These are phyloP conservation scores for Saxispiralis lemnorum DNA, from an alignment of 495 filamentous ascomycete genomes.

Conservation along the genomic window DNA sequence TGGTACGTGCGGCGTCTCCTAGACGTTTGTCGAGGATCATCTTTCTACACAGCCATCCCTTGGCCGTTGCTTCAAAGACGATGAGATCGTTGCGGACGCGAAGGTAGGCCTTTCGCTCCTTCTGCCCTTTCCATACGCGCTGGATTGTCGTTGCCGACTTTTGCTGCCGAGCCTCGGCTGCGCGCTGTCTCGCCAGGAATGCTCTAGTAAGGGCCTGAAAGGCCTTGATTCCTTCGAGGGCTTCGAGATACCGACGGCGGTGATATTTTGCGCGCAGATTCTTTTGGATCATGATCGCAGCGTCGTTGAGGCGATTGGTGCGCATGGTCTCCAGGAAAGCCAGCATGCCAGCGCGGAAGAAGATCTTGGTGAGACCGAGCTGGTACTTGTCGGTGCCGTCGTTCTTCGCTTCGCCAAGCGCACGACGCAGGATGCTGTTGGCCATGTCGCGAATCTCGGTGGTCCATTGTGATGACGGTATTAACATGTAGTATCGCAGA, in stretches of 20 bases:
- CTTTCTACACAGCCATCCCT: constrained; percentile 75
- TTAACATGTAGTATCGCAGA: constrained; percentile 93
- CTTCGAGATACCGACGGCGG: constrained; percentile 76
- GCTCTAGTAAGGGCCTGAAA: constrained; percentile 63
- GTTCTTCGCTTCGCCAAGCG: constrained; percentile 58
- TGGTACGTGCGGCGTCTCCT: constrained; percentile 77
- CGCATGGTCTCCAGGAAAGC: constrained; percentile 90
- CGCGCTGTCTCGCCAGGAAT: constrained; percentile 53
- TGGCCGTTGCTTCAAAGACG: constrained; percentile 69
- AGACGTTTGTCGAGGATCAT: constrained; percentile 83
- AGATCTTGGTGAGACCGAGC: constrained; percentile 91
- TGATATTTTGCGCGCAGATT: constrained; percentile 92
- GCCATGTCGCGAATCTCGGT: constrained; percentile 88
- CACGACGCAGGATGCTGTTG: constrained; percentile 73
- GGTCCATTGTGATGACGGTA: constrained; percentile 79
- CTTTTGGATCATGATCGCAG: constrained; percentile 97
- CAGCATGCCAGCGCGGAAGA: constrained; percentile 97
- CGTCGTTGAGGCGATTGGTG: constrained; percentile 76
- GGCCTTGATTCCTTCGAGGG: constrained; percentile 58
- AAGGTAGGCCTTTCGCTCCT: constrained; percentile 62
- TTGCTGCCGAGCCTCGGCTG: constrained; percentile 62
- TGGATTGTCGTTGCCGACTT: constrained; percentile 89
- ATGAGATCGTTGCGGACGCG: constrained; percentile 65
- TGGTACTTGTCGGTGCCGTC: constrained; percentile 90
- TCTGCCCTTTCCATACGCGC: constrained; percentile 80